These are phyloP conservation scores for Coemansia sp. DNA, from an alignment of 192 early-diverging fungal genomes.

Conservation along the genomic window DNA sequence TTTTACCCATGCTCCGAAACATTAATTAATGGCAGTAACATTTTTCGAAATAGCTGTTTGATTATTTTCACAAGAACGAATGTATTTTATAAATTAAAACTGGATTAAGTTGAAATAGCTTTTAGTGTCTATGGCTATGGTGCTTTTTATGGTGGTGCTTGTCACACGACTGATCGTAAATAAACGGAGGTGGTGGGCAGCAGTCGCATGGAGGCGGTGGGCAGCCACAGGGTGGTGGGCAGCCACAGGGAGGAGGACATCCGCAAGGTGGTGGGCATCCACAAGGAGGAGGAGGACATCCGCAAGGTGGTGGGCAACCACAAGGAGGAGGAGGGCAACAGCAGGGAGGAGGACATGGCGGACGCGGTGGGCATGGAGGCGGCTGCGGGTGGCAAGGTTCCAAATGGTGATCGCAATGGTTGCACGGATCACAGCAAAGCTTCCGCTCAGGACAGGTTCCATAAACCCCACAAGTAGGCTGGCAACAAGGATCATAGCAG, in stretches of 20 bases:
- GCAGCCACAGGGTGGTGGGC: constrained; percentile 13
- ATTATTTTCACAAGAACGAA: background rate
- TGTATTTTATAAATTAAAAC: constrained; percentile 1
- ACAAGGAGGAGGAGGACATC: constrained; percentile 11
- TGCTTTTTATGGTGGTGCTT: constrained; percentile 11
- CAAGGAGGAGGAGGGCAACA: constrained; percentile 11
- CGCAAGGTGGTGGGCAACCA: constrained; percentile 2
- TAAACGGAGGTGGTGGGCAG: constrained; percentile 20
- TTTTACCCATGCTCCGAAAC: constrained; percentile 1
- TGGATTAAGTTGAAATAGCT: background rate
- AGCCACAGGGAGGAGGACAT: constrained; percentile 4
- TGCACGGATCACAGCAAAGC: constrained; percentile 4
- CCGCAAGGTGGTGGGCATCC: constrained; percentile 15
- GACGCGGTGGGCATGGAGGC: constrained; percentile 15
- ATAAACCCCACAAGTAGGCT: constrained; percentile 15
- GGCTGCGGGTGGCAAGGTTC: constrained; percentile 30
- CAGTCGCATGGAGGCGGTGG: constrained; percentile 11
- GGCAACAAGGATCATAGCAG: constrained; percentile 27
- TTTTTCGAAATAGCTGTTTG: background rate
- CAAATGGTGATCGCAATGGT: constrained; percentile 15
- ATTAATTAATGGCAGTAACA: background rate
- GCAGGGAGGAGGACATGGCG: constrained; percentile 30
- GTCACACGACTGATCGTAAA: constrained; percentile 23
- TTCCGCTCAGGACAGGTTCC: constrained; percentile 7
- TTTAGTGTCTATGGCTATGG: background rate